phyloP scores from a whole-genome alignment of 1,139 yeast species.

The Yamadazyma friedrichii region DNA sequence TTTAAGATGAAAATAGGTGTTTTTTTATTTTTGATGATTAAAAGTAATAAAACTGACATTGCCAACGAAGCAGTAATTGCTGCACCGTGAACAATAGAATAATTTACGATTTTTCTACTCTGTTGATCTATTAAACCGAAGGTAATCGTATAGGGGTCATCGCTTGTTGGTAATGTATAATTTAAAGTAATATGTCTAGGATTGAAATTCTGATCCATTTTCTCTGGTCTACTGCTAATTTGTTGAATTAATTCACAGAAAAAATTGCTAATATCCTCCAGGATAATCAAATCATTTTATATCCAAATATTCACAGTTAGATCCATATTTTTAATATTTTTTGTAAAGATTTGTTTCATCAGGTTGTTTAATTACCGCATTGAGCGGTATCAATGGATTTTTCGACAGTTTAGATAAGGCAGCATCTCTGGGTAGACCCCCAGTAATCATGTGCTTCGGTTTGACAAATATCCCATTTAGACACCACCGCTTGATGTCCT shows the following conservation, averaged over 20 bases:
- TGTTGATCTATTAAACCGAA: conserved; percentile 17
- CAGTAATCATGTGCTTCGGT: no score
- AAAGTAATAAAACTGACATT: conserved; percentile 22
- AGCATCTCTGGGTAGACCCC: no score
- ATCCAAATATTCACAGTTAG: no score
- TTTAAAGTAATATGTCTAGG: conserved; percentile 19
- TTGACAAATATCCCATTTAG: no score
- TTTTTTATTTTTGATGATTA: conserved; percentile 48
- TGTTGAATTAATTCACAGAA: no score
- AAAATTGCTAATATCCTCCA: no score
- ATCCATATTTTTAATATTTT: no score
- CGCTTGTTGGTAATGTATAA: conserved; percentile 17
- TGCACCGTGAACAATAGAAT: conserved; percentile 20
- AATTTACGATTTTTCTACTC: conserved; percentile 9
- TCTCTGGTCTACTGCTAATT: neutral
- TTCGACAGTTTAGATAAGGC: no score
- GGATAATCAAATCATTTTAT: no score
- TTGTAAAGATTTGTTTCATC: conserved; percentile 5
- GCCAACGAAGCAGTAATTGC: conserved; percentile 29
- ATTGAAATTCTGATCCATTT: conserved; percentile 8
- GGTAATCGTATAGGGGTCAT: conserved; percentile 9
- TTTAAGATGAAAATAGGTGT: conserved; percentile 74
- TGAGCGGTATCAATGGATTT: conserved; percentile 12
- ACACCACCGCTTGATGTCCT: no score
- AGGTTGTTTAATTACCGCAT: conserved; percentile 8